Percentiles rank a stretch among this genome's conserved stretches.
These are phyloP conservation scores for Psilocybe azurescens DNA, from an alignment of 768 basidiomycete genomes.

Conservation along the genomic window DNA sequence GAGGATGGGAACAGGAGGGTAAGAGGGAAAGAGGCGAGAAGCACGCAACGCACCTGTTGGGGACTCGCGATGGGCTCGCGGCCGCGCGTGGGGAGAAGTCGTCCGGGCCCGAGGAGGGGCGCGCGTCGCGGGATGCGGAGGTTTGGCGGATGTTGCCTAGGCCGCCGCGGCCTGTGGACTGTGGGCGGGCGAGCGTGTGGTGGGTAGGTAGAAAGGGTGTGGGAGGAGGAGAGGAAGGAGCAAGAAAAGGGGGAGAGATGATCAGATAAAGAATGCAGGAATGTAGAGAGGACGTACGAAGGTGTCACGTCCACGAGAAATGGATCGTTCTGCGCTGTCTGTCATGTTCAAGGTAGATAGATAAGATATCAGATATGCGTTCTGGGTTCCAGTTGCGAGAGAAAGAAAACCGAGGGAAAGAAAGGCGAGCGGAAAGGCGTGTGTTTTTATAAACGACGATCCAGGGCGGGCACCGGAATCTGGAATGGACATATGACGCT, in stretches of 20 bases:
- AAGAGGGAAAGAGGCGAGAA: too few species aligned
- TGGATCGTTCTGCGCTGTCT: slow-evolving; percentile 49
- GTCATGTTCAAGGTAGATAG: slow-evolving; percentile 25
- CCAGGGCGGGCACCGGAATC: too few species aligned
- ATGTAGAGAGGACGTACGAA: slow-evolving; percentile 46
- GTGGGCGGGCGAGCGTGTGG: slow-evolving; percentile 29
- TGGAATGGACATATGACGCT: too few species aligned
- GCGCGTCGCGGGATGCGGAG: slow-evolving; percentile 49
- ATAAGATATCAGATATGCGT: background rate
- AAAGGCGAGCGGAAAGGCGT: too few species aligned
- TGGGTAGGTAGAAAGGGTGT: too few species aligned
- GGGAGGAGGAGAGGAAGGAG: too few species aligned
- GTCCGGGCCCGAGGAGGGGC: slow-evolving; percentile 52
- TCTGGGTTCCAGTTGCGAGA: background rate
- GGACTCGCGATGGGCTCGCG: slow-evolving; percentile 49
- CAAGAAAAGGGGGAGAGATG: background rate
- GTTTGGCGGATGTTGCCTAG: slow-evolving; percentile 65
- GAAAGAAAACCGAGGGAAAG: background rate
- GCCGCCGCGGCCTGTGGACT: slow-evolving; percentile 72
- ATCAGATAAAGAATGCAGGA: background rate
- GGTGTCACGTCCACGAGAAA: slow-evolving; percentile 63
- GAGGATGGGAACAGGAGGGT: too few species aligned
- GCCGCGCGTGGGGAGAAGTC: slow-evolving; percentile 65
- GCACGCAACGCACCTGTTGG: too few species aligned
- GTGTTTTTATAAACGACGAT: too few species aligned